Conservation (phyloP, 176 grass and related monocot species). For the Eleusine indica region DNA sequence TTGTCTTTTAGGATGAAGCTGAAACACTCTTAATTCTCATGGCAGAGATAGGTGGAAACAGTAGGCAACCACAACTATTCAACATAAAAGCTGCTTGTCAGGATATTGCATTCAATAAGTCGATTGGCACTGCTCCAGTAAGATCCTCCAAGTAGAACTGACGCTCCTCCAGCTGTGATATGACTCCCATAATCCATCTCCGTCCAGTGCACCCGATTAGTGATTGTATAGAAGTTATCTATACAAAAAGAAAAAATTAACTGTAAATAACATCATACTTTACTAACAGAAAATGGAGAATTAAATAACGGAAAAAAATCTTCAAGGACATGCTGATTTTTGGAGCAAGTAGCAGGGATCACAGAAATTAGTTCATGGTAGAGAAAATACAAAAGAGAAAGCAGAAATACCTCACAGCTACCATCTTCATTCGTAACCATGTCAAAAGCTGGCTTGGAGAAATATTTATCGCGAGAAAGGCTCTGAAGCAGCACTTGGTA, state of each 20-base stretch:
- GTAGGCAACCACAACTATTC: background rate
- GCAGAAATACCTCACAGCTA: slow-evolving; percentile 65
- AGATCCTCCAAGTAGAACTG: slow-evolving; percentile 96
- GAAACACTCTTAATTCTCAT: background rate
- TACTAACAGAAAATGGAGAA: slow-evolving; percentile 2
- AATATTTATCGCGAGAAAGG: slow-evolving; percentile 85
- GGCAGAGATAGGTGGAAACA: background rate
- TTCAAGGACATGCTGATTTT: background rate
- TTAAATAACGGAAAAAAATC: background rate
- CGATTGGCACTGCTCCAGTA: slow-evolving; percentile 88
- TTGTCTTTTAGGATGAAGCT: background rate
- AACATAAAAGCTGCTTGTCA: slow-evolving; percentile 21
- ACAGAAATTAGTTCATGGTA: slow-evolving; percentile 22
- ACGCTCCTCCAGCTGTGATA: slow-evolving; percentile 86
- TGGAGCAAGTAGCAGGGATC: background rate
- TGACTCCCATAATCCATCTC: slow-evolving; percentile 98
- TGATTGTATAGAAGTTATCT: slow-evolving; percentile 90
- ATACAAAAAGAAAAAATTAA: slow-evolving; percentile 9
- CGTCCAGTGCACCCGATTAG: slow-evolving; percentile 86
- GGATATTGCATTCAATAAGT: slow-evolving; percentile 88
- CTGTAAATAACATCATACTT: slow-evolving; percentile 16
- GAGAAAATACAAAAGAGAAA: background rate
- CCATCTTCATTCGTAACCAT: slow-evolving; percentile 56
- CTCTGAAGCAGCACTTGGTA: slow-evolving; percentile 86
- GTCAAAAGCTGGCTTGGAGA: slow-evolving; percentile 86